These are phyloP conservation scores for Daldinia concentrica DNA, from an alignment of 495 filamentous ascomycete genomes.

Conservation along the genomic window DNA sequence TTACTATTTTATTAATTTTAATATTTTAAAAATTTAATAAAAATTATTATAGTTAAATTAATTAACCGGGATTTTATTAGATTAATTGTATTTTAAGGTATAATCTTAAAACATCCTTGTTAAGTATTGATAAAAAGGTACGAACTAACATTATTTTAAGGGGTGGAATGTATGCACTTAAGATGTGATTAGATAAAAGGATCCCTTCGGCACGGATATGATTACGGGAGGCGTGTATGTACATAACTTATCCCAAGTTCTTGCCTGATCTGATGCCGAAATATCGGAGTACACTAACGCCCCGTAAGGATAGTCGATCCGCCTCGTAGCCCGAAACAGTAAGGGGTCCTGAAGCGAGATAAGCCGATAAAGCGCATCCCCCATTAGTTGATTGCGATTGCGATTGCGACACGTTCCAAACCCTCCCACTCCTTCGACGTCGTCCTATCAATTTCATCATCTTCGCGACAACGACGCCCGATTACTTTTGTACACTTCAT, in stretches of 20 bases:
- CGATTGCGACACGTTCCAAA: background rate
- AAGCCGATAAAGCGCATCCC: constrained; percentile 22
- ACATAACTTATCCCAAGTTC: background rate
- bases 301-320: constrained; percentile 21
- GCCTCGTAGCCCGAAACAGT: constrained; percentile 20
- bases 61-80: too few species aligned
- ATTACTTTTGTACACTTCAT: constrained; percentile 28
- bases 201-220: constrained; percentile 2
- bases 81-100: too few species aligned
- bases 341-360: constrained; percentile 23
- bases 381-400: constrained; percentile 3
- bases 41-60: too few species aligned
- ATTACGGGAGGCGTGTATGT: background rate
- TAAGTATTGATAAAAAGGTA: too few species aligned
- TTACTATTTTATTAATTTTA: too few species aligned
- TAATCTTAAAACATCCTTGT: too few species aligned
- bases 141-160: too few species aligned
- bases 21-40: too few species aligned
- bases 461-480: constrained; percentile 15
- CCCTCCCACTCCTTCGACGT: constrained; percentile 7
- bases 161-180: too few species aligned
- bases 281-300: constrained; percentile 23
- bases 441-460: constrained; percentile 12
- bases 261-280: constrained; percentile 18
- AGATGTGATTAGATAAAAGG: background rate